Conservation (phyloP, 2,329 filamentous ascomycete genomes). For the Cytospora paraplurivora region DNA sequence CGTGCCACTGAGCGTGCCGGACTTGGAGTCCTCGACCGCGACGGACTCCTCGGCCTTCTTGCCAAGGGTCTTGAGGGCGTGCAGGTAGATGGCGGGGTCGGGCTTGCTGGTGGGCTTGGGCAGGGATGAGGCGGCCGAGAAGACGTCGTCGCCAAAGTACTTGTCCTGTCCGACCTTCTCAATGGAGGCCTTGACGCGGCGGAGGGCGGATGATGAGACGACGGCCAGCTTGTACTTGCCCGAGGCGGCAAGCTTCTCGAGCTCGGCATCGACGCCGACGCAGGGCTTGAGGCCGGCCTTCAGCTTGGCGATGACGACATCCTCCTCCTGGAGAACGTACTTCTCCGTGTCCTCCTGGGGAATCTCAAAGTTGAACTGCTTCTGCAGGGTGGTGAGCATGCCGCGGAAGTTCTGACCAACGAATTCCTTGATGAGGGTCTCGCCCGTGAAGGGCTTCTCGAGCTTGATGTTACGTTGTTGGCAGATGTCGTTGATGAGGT, state of each 20-base stretch:
- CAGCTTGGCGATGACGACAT: slow-evolving; percentile 81
- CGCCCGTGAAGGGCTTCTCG: slow-evolving; percentile 71
- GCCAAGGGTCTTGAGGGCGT: slow-evolving; percentile 73
- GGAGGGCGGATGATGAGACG: slow-evolving; percentile 78
- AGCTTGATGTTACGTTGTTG: slow-evolving; percentile 56
- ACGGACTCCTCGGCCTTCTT: slow-evolving; percentile 72
- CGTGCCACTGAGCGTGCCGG: slow-evolving; percentile 72
- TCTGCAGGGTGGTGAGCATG: slow-evolving; percentile 78
- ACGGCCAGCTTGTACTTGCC: slow-evolving; percentile 75
- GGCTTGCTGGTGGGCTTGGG: slow-evolving; percentile 84
- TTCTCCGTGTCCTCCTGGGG: slow-evolving; percentile 66
- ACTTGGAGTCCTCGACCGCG: slow-evolving; percentile 87
- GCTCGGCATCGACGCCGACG: slow-evolving; percentile 65
- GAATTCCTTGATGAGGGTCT: slow-evolving; percentile 79
- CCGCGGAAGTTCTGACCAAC: slow-evolving; percentile 94
- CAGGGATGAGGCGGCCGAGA: slow-evolving; percentile 79
- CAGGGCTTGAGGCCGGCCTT: slow-evolving; percentile 68
- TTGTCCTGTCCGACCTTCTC: slow-evolving; percentile 77
- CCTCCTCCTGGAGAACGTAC: slow-evolving; percentile 78
- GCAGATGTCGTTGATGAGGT: slow-evolving; percentile 85
- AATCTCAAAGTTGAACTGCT: slow-evolving; percentile 75
- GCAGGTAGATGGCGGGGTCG: slow-evolving; percentile 84
- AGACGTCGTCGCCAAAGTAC: slow-evolving; percentile 78
- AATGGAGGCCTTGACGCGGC: slow-evolving; percentile 75
- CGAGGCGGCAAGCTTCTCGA: slow-evolving; percentile 62